Conservation (phyloP, 225 moss, liverwort and hornwort genomes). For the Ulota crispa region DNA sequence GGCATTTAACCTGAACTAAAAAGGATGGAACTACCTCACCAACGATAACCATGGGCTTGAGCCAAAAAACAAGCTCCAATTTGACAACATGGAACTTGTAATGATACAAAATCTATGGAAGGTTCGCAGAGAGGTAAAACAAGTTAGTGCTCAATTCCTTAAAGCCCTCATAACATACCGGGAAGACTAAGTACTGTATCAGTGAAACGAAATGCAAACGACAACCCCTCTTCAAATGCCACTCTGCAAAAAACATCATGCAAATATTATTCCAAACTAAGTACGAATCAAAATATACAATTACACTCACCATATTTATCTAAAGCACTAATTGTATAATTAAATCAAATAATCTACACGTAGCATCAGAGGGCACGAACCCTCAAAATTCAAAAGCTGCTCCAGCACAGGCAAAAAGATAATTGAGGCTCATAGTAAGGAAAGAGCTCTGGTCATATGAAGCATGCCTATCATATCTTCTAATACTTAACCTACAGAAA, state of each 20-base stretch:
- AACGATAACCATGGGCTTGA: slow-evolving; percentile 10
- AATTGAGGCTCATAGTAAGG: neutral
- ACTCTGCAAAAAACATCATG: slow-evolving; percentile 52
- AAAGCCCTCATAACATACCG: slow-evolving; percentile 46
- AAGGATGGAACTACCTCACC: slow-evolving; percentile 8
- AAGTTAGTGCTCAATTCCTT: neutral
- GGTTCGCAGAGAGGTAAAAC: slow-evolving; percentile 5
- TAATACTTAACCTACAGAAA: neutral
- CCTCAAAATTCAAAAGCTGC: neutral
- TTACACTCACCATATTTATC: neutral
- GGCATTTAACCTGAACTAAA: neutral
- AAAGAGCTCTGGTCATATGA: neutral
- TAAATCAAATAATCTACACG: neutral
- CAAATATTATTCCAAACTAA: slow-evolving; percentile 15
- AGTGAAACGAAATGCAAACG: slow-evolving; percentile 97
- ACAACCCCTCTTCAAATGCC: slow-evolving; percentile 88
- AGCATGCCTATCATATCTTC: slow-evolving; percentile 1
- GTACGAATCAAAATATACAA: neutral
- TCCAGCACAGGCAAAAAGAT: neutral
- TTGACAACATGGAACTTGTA: neutral
- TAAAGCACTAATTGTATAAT: neutral
- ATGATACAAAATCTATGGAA: neutral
- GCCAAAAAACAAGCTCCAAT: slow-evolving; percentile 5
- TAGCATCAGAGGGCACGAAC: neutral
- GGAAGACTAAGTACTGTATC: slow-evolving; percentile 88